Conservation (phyloP, 2,329 filamentous ascomycete genomes). For the Plenodomus biglobosus region DNA sequence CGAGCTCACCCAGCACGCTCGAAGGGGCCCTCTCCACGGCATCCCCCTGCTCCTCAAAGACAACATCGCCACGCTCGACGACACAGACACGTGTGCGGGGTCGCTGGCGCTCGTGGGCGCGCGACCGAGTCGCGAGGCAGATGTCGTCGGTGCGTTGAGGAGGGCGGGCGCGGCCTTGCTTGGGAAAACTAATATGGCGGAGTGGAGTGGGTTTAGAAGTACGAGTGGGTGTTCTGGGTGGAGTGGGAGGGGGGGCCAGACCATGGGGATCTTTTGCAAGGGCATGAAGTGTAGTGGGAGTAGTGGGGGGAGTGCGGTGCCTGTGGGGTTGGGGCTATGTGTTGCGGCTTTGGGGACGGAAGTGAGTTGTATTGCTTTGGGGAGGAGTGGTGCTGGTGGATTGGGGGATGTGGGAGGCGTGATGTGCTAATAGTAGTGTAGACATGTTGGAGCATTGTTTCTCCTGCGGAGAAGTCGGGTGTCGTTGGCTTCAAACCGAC, state of each 20-base stretch:
- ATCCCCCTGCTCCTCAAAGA: slow-evolving; percentile 65
- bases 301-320: slow-evolving; percentile 62
- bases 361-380: slow-evolving; percentile 17
- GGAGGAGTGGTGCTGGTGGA: not conserved
- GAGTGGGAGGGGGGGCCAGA: slow-evolving; percentile 63
- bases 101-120: slow-evolving; percentile 62
- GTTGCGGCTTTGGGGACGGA: slow-evolving; percentile 61
- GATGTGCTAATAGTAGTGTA: not conserved
- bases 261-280: slow-evolving; percentile 59
- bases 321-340: slow-evolving; percentile 58
- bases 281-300: slow-evolving; percentile 62
- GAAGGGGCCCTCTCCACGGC: slow-evolving; percentile 60
- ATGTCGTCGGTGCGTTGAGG: slow-evolving; percentile 58
- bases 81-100: slow-evolving; percentile 48
- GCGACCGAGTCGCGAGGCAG: slow-evolving; percentile 57
- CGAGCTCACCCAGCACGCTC: slow-evolving; percentile 48
- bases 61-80: slow-evolving; percentile 56
- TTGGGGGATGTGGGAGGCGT: not conserved
- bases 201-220: slow-evolving; percentile 63
- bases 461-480: slow-evolving; percentile 18
- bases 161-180: slow-evolving; percentile 62
- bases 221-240: slow-evolving; percentile 60
- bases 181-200: slow-evolving; percentile 63
- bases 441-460: slow-evolving; percentile 17
- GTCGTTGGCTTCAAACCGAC: slow-evolving; percentile 27